Percentiles rank a stretch among this genome's conserved stretches.
phyloP scores from a whole-genome alignment of 768 basidiomycete species.

The Strobilomyces confusus region DNA sequence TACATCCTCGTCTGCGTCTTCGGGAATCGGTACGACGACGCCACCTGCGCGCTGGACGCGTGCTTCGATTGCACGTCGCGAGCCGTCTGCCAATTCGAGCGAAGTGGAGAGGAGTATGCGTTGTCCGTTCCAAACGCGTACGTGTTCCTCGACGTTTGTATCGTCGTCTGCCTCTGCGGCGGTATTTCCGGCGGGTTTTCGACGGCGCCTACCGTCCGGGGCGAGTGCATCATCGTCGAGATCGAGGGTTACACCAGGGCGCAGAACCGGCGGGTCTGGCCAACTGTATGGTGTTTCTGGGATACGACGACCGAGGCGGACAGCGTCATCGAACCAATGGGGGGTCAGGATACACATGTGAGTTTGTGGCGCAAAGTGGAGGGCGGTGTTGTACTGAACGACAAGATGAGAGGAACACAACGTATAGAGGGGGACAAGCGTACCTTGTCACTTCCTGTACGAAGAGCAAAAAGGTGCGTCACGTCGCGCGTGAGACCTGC shows the following conservation, averaged over 20 bases:
- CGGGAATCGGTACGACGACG: slow-evolving; percentile 48
- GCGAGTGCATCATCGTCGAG: slow-evolving; percentile 14
- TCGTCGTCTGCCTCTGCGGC: slow-evolving; percentile 19
- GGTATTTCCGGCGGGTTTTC: slow-evolving; percentile 23
- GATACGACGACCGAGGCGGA: slow-evolving; percentile 53
- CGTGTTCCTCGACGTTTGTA: slow-evolving; percentile 22
- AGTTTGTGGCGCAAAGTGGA: slow-evolving; percentile 57
- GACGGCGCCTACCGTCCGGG: slow-evolving; percentile 18
- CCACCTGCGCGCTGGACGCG: slow-evolving; percentile 65
- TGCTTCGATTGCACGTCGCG: slow-evolving; percentile 52
- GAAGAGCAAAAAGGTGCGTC: slow-evolving; percentile 77
- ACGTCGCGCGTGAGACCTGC: slow-evolving; percentile 75
- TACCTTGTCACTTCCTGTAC: slow-evolving; percentile 43
- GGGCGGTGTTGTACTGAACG: slow-evolving; percentile 39
- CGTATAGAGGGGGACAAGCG: too few relatives aligned
- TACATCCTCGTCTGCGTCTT: slow-evolving; percentile 32
- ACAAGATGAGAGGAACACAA: neutral
- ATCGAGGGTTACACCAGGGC: slow-evolving; percentile 19
- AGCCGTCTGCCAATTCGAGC: slow-evolving; percentile 47
- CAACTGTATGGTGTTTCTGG: slow-evolving; percentile 60
- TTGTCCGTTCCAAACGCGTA: slow-evolving; percentile 56
- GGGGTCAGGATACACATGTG: slow-evolving; percentile 73
- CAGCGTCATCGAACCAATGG: slow-evolving; percentile 87
- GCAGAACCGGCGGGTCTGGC: slow-evolving; percentile 63
- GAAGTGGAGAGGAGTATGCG: slow-evolving; percentile 59